Evolutionary conservation across 345 rosid genomes (phyloP), one percentile per base, ranked within the genome.

Genomic region (Eucalyptus viminalis): DNA sequence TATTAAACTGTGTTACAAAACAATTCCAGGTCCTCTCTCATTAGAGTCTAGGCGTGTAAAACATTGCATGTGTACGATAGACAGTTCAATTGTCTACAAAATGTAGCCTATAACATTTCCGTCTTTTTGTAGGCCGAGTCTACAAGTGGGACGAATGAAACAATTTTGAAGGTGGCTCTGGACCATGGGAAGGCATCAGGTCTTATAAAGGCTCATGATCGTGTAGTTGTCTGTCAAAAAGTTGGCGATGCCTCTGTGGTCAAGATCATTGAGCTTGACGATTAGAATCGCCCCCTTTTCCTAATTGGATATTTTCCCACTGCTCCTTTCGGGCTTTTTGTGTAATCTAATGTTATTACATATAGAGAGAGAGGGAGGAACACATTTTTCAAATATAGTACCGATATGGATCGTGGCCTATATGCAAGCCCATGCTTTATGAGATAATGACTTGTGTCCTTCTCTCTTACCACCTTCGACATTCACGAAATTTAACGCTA

Each of bases 241-340:
- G 92, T 95, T 11, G 95, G 95, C 5, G 95, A 95, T 62, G 89
- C 97, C 29, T 93, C 94, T 4, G 95, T 95, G 45, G 96, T 95
- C 58, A 95, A 93, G 93, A 94, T 93, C 89, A 88, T 95, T 69
- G 95, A 95, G 93, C 97, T 93, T 37, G 96, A 95, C 88, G 96
- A 92, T 80, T 95, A 91, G 88, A 6, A 86, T 86, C 37, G 37
- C 56, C 40, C 40, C 53, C 56, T 49, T 49, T 44, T 14, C 53
- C 14, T 27, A 50, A 47, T 13, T 27, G 12, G 34, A 45, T 86
- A 22, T 85, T 47, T 47, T 31, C 22, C 54, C 37, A 8, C 22
- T 8, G 21, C 56, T 45, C 56, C 56, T 50, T 86, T 50, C 56
- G 53, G 24, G 47, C 27, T 19, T 76, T 76, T 21, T 37, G 47